Evolutionary conservation across 179 eudicot species (phyloP).

Genomic region (Sideroxylon spinosum): DNA sequence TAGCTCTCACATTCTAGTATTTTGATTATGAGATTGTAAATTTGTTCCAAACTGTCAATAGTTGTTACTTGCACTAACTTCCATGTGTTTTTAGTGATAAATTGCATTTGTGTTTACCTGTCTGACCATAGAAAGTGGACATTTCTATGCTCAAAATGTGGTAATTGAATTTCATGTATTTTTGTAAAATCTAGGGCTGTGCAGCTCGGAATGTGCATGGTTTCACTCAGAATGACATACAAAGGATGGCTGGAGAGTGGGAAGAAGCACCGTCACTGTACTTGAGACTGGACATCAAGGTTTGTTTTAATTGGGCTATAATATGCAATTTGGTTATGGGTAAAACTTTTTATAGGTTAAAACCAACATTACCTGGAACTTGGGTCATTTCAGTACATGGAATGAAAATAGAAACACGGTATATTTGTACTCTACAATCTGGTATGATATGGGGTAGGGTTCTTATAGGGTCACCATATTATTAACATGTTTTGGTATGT

Average conservation of each 20-base stretch:
- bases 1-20: background rate
- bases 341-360: background rate
- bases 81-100: background rate
- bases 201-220: conserved; percentile 93
- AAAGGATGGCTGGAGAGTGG: conserved; percentile 83
- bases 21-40: background rate
- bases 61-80: background rate
- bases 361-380: background rate
- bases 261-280: conserved; percentile 89
- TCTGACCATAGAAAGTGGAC: conserved; percentile 2
- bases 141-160: background rate
- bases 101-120: background rate
- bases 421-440: too few species aligned
- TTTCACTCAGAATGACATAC: conserved; percentile 62
- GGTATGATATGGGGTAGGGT: too few species aligned
- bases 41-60: background rate
- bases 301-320: conserved; percentile 22
- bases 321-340: background rate
- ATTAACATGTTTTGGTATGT: too few species aligned
- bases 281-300: conserved; percentile 80
- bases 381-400: too few species aligned
- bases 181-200: conserved; percentile 59
- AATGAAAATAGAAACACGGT: too few species aligned
- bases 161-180: background rate
- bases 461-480: too few species aligned